Percentiles rank a stretch among this genome's conserved stretches.
phyloP scores from a whole-genome alignment of 2,329 filamentous ascomycete species.

The Penicillium sumatraense region DNA sequence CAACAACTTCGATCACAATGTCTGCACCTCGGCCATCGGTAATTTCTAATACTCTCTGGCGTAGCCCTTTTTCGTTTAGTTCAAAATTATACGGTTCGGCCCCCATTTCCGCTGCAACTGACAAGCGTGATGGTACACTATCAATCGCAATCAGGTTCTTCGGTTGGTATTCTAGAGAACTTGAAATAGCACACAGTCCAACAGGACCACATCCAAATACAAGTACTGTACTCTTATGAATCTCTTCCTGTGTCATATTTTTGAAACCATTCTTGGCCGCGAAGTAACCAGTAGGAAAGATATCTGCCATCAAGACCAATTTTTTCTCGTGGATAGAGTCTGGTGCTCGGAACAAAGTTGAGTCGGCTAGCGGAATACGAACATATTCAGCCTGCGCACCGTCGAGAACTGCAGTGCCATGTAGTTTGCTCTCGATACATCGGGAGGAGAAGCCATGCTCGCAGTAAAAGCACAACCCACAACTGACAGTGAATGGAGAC shows the following conservation, averaged over 20 bases:
- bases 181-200: slow-evolving; percentile 79
- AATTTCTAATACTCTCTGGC: slow-evolving; percentile 63
- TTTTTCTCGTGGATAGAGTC: slow-evolving; percentile 70
- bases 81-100: slow-evolving; percentile 81
- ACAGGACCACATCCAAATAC: slow-evolving; percentile 82
- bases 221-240: slow-evolving; percentile 55
- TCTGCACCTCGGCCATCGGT: slow-evolving; percentile 83
- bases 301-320: slow-evolving; percentile 86
- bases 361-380: slow-evolving; percentile 77
- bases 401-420: slow-evolving; percentile 71
- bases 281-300: slow-evolving; percentile 82
- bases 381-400: slow-evolving; percentile 82
- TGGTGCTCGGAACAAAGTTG: slow-evolving; percentile 73
- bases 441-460: slow-evolving; percentile 72
- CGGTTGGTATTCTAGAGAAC: slow-evolving; percentile 71
- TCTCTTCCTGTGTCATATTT: slow-evolving; percentile 58
- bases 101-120: slow-evolving; percentile 71
- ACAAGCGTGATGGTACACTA: slow-evolving; percentile 72
- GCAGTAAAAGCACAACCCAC: slow-evolving; percentile 82
- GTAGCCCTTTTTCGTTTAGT: slow-evolving; percentile 65
- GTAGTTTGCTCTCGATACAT: slow-evolving; percentile 69
- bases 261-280: slow-evolving; percentile 75
- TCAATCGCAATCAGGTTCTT: slow-evolving; percentile 78
- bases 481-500: slow-evolving; percentile 78
- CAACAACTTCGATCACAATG: slow-evolving; percentile 77